Conservation (phyloP, 2,329 filamentous ascomycete species). For the Phyllosticta ampelicida region DNA sequence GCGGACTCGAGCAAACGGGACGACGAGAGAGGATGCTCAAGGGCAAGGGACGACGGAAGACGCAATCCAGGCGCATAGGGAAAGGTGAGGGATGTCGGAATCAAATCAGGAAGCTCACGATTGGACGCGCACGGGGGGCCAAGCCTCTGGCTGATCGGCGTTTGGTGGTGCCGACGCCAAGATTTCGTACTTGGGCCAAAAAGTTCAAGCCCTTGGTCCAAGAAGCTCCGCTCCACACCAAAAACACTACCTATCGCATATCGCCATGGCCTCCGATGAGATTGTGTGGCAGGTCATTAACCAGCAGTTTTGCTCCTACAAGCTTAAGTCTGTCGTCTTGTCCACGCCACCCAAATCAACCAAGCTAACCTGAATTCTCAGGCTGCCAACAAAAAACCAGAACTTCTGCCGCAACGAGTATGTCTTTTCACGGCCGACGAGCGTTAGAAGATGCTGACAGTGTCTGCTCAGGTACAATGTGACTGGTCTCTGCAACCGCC, state of each 20-base stretch:
- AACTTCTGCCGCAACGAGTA: constrained; percentile 86
- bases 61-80: not conserved
- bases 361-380: not conserved
- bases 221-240: not conserved
- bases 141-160: not conserved
- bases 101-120: not conserved
- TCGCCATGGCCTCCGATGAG: constrained; percentile 57
- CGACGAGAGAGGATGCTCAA: not conserved
- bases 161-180: not conserved
- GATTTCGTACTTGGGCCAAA: not conserved
- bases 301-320: constrained; percentile 90
- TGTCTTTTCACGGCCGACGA: constrained; percentile 14
- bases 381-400: constrained; percentile 58
- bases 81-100: no score
- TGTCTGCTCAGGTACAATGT: constrained; percentile 56
- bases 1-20: not conserved
- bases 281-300: constrained; percentile 97
- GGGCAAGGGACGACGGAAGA: not conserved
- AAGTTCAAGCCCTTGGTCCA: not conserved
- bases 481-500: constrained; percentile 70
- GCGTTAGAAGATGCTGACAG: not conserved
- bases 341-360: constrained; percentile 14
- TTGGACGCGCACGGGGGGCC: not conserved
- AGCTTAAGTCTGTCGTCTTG: constrained; percentile 53
- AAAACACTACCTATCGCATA: not conserved